These are phyloP conservation scores for Pseudocercospora fuligena DNA, from an alignment of 2,329 filamentous ascomycete genomes.

Conservation along the genomic window DNA sequence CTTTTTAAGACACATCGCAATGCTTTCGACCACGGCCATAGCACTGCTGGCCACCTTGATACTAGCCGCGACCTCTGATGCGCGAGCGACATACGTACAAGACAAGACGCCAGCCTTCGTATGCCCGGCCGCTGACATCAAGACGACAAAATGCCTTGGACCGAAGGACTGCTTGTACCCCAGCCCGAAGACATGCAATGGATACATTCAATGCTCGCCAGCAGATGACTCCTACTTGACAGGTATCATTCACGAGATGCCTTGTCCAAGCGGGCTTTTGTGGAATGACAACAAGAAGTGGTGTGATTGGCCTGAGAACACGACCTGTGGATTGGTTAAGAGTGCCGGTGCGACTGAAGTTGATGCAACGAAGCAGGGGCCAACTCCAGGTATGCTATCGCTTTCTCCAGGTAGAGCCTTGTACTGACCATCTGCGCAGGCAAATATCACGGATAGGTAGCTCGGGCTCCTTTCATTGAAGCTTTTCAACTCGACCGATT, in stretches of 20 bases:
- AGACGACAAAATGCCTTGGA: slow-evolving; percentile 9
- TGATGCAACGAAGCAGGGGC: not conserved
- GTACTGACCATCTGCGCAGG: not conserved
- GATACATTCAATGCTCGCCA: slow-evolving; percentile 20
- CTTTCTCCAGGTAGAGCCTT: not conserved
- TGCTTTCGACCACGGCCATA: not conserved
- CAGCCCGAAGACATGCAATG: slow-evolving; percentile 12
- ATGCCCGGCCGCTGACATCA: slow-evolving; percentile 15
- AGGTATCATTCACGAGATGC: slow-evolving; percentile 12
- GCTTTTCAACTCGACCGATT: not conserved
- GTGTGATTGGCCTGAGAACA: slow-evolving; percentile 12
- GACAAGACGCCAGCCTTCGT: not conserved
- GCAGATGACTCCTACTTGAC: slow-evolving; percentile 9
- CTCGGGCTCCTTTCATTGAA: too few relatives aligned
- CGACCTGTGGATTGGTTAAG: not conserved
- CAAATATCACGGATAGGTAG: not conserved
- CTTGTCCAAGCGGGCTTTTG: slow-evolving; percentile 8
- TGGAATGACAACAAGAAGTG: slow-evolving; percentile 20
- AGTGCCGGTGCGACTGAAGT: not conserved
- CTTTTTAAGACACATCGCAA: not conserved
- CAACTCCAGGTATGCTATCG: not conserved
- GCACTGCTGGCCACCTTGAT: not conserved
- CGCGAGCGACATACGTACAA: not conserved
- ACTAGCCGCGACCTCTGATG: not conserved
- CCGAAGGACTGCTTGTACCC: slow-evolving; percentile 19